Base-by-base conservation (phyloP, 179 eudicot genomes). In the Amaranthus tricolor region DNA sequence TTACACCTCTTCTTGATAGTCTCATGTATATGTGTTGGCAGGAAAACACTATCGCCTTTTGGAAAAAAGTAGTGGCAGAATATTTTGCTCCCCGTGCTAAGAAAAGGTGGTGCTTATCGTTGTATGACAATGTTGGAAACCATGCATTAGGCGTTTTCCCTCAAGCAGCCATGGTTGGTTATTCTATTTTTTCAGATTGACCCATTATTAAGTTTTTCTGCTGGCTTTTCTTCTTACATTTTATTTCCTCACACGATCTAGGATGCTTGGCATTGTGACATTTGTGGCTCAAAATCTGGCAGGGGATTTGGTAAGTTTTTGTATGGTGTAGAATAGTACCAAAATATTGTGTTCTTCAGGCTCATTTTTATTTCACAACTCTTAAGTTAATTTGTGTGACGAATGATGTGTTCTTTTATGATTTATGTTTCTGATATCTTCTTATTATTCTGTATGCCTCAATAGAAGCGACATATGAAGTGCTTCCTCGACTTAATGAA, bases 221-320 rank as follows among this genome's bases (percentile, higher is more conserved):
- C 0, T 19, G 15, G 31, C 40, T 17, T 15, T 40, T 62, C 66
- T 47, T 73, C 73, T 70, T 72, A 84, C 52, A 9, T 65, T 62
- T 44, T 62, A 31, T 31, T 66, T 75, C 44, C 24, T 58, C 78
- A 58, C 57, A 59, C 71, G 79, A 68, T 55, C 58, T 80, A 94
- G 98, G 97, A 90, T 87, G 94, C 94, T 72, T 94, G 97, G 97
- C 97, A 94, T 71, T 94, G 97, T 86, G 96, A 94, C 74, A 83
- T 94, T 74, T 94, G 98, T 82, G 91, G 93, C 74, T 90, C 98
- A 75, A 92, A 90, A 82, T 88, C 98, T 64, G 97, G 98, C 77
- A 85, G 92, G 74, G 98, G 98, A 56, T 94, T 92, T 66, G 98
- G 98, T 94, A 83, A 84, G 95, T 77, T 75, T 68, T 4, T 60